A percentile compares a stretch with the other conserved stretches of the same genome.
Evolutionary conservation across 768 basidiomycete genomes (phyloP).

Genomic region (Rickenella mellea): DNA sequence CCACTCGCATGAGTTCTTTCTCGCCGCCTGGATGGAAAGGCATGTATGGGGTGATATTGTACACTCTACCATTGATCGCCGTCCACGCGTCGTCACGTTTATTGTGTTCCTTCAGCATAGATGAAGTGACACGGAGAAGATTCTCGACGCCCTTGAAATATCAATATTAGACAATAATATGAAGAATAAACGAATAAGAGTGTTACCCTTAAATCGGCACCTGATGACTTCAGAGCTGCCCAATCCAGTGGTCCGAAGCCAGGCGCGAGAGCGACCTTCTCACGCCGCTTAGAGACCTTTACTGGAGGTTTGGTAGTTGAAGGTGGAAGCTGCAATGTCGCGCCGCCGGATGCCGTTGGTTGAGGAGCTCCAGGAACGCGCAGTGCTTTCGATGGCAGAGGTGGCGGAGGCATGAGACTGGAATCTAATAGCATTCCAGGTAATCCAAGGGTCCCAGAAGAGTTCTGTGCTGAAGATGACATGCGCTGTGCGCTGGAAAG

Average conservation of each 20-base stretch:
- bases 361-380: slow-evolving; percentile 18
- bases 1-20: slow-evolving; percentile 88
- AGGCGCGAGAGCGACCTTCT: slow-evolving; percentile 83
- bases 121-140: slow-evolving; percentile 62
- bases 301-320: slow-evolving; percentile 51
- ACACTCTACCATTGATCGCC: slow-evolving; percentile 85
- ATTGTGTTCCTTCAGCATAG: slow-evolving; percentile 72
- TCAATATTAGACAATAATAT: background rate
- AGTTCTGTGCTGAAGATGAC: slow-evolving; percentile 10
- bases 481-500: slow-evolving; percentile 64
- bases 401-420: slow-evolving; percentile 38
- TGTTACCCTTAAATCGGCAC: slow-evolving; percentile 68
- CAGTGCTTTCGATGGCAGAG: slow-evolving; percentile 28
- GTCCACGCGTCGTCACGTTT: slow-evolving; percentile 88
- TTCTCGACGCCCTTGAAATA: slow-evolving; percentile 63
- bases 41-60: slow-evolving; percentile 91
- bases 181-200: slow-evolving; percentile 4
- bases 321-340: slow-evolving; percentile 44
- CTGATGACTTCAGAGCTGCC: slow-evolving; percentile 80
- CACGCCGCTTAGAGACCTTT: slow-evolving; percentile 46
- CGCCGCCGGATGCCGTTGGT: slow-evolving; percentile 18
- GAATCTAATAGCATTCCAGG: slow-evolving; percentile 44
- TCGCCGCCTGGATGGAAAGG: slow-evolving; percentile 92
- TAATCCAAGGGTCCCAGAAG: slow-evolving; percentile 25
- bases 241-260: slow-evolving; percentile 92